Evolutionary conservation across 768 basidiomycete species (phyloP), one percentile per base, ranked within the genome.

Genomic region (Suillus americanus): DNA sequence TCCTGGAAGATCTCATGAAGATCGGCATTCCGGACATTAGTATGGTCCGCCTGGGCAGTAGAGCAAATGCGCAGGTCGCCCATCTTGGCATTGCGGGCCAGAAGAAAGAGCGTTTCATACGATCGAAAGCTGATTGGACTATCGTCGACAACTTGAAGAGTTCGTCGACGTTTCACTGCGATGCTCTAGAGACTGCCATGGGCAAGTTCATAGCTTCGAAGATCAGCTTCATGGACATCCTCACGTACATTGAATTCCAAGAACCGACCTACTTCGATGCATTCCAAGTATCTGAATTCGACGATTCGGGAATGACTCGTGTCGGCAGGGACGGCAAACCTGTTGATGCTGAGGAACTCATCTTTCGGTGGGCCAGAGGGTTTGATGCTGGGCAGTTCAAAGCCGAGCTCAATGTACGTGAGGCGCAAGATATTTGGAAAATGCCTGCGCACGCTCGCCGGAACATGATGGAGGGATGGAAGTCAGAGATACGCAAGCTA

Each of bases 31-130:
- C 84, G 1, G 50, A 65, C 0, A 12, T 51, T 0, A 78, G 73
- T 37, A 84, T 91, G 61, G 83, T 89, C 38, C 83, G 89, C 0
- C 75, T 91, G 0, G 81, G 82, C 9, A 82, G 89, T 12, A 89
- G 89, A 65, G 81, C 83, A 0, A 85, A 83, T 4, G 0, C 75
- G 0, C 67, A 77, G 0, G 87, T 87, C 0, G 81, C 81, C 46
- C 72, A 76, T 0, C 73, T 90, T 30, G 69, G 79, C 5, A 70
- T 90, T 3, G 75, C 74, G 9, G 79, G 79, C 20, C 53, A 54
- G 63, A 45, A 65, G 18, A 69, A 9, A 66, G 70, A 53, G 57
- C 66, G 38, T 63, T 45, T 68, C 38, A 68, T 63, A 14, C 69
- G 78, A 38, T 71, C 53, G 2, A 73, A 74, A 23, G 67, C 66